Base-by-base conservation (phyloP, 495 filamentous ascomycete genomes). In the Penicillium cataractarum region DNA sequence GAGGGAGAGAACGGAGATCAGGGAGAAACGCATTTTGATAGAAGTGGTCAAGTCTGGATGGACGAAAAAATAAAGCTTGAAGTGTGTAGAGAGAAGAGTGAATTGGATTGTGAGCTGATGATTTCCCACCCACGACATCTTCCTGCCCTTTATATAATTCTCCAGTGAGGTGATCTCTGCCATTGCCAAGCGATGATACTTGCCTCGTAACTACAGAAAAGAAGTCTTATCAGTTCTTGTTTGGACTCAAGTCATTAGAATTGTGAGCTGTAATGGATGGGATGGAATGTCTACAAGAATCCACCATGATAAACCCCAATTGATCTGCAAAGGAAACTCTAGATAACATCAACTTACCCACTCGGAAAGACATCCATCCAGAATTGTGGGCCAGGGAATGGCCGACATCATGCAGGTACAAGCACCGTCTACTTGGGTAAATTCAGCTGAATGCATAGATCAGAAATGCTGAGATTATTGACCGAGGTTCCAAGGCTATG, bases 11-110 rank as follows among this genome's bases (percentile, higher is more conserved):
- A 69, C 63, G 54, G 74, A 72, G 62, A 71, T 53, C 48, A 72
- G 58, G 46, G 66, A 64, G 68, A 74, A 61, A 61, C 69, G 70
- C 76, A 78, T 76, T 42, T 62, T 75, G 67, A 15, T 39, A 58
- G 55, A 49, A 35, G 39, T 7, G 17, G 29, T 35, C 9, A 22
- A 44, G n/a, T n/a, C n/a, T n/a, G n/a, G n/a, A n/a, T n/a, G n/a
- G n/a, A n/a, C n/a, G n/a, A n/a, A n/a, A n/a, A n/a, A n/a, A n/a
- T n/a, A n/a, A n/a, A n/a, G n/a, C n/a, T n/a, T 68, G 50, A 55
- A 35, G n/a, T 49, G 46, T 49, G 42, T 31, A 22, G 50, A 53
- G 42, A 55, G 49, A 15, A 29, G 52, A 29, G 42, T 51, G 52
- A n/a, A 56, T 32, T n/a, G 33, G 13, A 39, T 17, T 5, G 4